Evolutionary conservation across 305 asterid genomes (phyloP), one percentile per base, ranked within the genome.

Genomic region (Rubia tinctorum): DNA sequence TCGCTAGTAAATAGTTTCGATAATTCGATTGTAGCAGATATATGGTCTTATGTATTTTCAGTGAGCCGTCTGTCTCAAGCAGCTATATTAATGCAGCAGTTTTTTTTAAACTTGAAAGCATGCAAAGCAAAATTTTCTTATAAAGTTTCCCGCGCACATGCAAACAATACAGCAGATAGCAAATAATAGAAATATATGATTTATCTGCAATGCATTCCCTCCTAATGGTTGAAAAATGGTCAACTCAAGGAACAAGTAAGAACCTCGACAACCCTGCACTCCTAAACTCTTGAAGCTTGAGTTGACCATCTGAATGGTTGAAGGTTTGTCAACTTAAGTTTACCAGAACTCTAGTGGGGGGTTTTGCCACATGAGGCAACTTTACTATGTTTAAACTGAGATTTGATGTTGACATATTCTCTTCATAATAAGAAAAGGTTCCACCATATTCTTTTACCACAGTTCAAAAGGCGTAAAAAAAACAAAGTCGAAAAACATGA

Each of bases 51-150:
- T 69, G 66, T 49, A 61, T 47, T 43, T 60, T 61, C 47, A 60
- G 34, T 14, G 53, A 68, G 37, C 25, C 11, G 45, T 11, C 64
- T 67, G 78, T 60, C 45, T 23, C 10, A 20, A 3, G 25, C 69
- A 42, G 73, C 49, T 66, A 13, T 59, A n/a, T 30, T 15, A 20
- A 45, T 69, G 71, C 71, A 42, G 8, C 43, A 49, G 40, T 49
- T 69, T 14, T 25, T 69, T 68, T 27, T 27, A 27, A 27, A 27
- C 30, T 27, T 68, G 14, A 43, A 60, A 6, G 70, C 74, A 69
- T 69, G 79, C 78, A 75, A 71, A 58, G 23, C 42, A 39, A 66
- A n/a, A 60, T 25, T 10, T 44, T 56, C 63, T 43, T 20, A 13
- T 15, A 10, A 30, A 75, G 51, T 43, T 6, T 44, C 30, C 61